Evolutionary conservation across 306 rosid species (phyloP).

Genomic region (Neltuma alba): DNA sequence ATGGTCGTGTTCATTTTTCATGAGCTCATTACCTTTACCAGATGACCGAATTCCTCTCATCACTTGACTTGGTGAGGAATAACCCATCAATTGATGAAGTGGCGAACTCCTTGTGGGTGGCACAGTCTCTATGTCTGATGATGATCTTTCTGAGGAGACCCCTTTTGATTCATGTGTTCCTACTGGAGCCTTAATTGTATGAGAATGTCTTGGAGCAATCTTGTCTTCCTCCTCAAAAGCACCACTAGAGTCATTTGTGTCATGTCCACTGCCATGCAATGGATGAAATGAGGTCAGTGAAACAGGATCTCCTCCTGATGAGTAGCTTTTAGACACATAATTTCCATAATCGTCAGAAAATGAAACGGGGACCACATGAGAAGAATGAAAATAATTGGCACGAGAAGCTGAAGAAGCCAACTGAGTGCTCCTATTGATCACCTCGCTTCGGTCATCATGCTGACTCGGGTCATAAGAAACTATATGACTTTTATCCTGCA

Average conservation of each 20-base stretch:
- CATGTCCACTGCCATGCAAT: conserved; percentile 37
- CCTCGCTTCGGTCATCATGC: conserved; percentile 37
- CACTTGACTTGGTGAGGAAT: conserved; percentile 74
- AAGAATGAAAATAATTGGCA: conserved; percentile 37
- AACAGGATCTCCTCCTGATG: conserved; percentile 60
- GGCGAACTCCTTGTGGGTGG: conserved; percentile 49
- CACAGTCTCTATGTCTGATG: conserved; percentile 46
- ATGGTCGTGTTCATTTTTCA: conserved; percentile 29
- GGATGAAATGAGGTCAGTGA: conserved; percentile 38
- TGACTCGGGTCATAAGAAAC: conserved; percentile 50
- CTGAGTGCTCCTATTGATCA: conserved; percentile 33
- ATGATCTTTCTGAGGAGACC: conserved; percentile 41
- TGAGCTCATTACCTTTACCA: conserved; percentile 36
- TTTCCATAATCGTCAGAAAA: conserved; percentile 62
- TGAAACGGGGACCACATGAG: conserved; percentile 54
- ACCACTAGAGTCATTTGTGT: conserved; percentile 30
- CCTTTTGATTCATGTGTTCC: conserved; percentile 36
- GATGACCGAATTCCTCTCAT: conserved; percentile 47
- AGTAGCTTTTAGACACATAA: conserved; percentile 55
- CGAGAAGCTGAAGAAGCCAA: conserved; percentile 44
- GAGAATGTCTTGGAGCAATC: conserved; percentile 43
- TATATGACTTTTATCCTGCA: conserved; percentile 57
- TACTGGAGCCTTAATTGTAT: conserved; percentile 25
- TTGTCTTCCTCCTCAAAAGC: conserved; percentile 39
- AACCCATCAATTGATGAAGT: conserved; percentile 86